Percentiles rank a stretch among this genome's conserved stretches.
Conservation (phyloP, 108 stramenopile species). For the Nitzschia sp. region DNA sequence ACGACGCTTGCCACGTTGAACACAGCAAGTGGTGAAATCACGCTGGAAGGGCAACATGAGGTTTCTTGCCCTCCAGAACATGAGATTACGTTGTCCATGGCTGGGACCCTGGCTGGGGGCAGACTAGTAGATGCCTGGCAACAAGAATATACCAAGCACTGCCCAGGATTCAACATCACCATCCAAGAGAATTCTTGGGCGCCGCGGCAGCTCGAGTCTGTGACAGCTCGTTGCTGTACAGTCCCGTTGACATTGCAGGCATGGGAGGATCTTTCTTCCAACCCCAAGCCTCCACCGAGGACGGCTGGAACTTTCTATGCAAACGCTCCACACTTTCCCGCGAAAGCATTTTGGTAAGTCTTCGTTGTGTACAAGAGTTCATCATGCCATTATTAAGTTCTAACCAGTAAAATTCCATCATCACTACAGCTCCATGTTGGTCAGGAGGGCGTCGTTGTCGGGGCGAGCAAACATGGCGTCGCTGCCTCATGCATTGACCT, state of each 20-base stretch:
- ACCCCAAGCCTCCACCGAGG: constrained; percentile 9
- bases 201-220: constrained; percentile 16
- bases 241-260: constrained; percentile 15
- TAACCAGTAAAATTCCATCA: too few relatives aligned
- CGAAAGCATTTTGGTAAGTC: not conserved
- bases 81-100: not conserved
- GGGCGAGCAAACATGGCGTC: not conserved
- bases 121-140: not conserved
- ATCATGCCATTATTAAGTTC: too few relatives aligned
- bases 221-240: not conserved
- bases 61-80: too few relatives aligned
- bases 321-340: not conserved
- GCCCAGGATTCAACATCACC: not conserved
- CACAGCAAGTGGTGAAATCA: too few relatives aligned
- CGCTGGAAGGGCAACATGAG: too few relatives aligned
- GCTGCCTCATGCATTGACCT: constrained; percentile 5
- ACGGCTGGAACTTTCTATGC: constrained; percentile 12
- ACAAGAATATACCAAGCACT: not conserved
- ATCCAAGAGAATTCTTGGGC: not conserved
- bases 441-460: not conserved
- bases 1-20: too few relatives aligned
- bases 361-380: too few relatives aligned
- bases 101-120: not conserved
- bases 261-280: not conserved
- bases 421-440: not conserved